phyloP scores from a whole-genome alignment of 2,329 filamentous ascomycete genomes.

The Talaromyces sp. region DNA sequence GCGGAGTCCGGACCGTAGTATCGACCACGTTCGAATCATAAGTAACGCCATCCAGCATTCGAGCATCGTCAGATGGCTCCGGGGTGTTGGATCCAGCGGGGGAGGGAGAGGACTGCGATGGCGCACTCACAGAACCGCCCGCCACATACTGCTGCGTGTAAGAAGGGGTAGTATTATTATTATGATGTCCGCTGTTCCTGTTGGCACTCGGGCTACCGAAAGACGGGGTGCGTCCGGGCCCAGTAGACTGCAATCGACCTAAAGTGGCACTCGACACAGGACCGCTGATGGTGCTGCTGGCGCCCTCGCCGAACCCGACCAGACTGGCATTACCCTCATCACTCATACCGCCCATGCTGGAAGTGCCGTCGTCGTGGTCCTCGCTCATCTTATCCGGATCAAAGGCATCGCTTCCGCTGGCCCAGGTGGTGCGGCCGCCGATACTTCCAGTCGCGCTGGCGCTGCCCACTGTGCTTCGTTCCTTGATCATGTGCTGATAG shows the following conservation, averaged over 20 bases:
- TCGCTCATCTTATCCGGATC: conserved; percentile 54
- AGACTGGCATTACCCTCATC: conserved; percentile 79
- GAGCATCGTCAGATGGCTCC: conserved; percentile 49
- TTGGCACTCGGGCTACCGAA: conserved; percentile 28
- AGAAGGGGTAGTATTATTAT: conserved; percentile 12
- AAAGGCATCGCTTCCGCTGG: conserved; percentile 56
- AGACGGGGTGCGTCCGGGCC: conserved; percentile 32
- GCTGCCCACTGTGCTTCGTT: conserved; percentile 84
- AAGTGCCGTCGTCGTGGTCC: conserved; percentile 61
- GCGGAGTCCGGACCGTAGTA: conserved; percentile 57
- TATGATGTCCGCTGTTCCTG: background rate
- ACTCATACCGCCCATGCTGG: conserved; percentile 72
- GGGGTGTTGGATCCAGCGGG: conserved; percentile 34
- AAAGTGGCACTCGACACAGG: conserved; percentile 61
- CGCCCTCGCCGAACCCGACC: conserved; percentile 89
- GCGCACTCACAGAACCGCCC: conserved; percentile 38
- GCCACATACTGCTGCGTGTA: conserved; percentile 20
- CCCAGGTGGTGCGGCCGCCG: conserved; percentile 64
- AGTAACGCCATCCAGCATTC: conserved; percentile 63
- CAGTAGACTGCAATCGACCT: conserved; percentile 19
- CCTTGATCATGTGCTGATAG: conserved; percentile 60
- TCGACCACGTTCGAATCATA: conserved; percentile 60
- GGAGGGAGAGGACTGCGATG: conserved; percentile 35
- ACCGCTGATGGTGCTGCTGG: conserved; percentile 76
- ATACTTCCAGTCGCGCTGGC: conserved; percentile 76